Percentiles rank a stretch among this genome's conserved stretches.
These are phyloP conservation scores for Blastomyces gilchristii DNA, from an alignment of 2,329 filamentous ascomycete genomes.

Conservation along the genomic window DNA sequence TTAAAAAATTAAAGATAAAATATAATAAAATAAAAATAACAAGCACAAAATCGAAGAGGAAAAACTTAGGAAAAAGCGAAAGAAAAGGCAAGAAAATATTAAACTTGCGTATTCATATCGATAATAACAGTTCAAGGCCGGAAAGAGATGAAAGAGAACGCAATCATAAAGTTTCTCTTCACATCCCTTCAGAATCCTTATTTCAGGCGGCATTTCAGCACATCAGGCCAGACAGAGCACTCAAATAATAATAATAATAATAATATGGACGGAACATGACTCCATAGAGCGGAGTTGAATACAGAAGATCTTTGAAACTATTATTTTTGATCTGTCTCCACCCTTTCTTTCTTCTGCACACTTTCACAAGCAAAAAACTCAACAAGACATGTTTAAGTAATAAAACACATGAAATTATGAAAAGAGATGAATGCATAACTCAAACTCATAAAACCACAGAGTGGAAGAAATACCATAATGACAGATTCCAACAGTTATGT, in stretches of 20 bases:
- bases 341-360: background rate
- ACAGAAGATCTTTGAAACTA: background rate
- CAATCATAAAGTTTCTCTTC: background rate
- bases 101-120: background rate
- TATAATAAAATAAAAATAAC: background rate
- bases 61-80: background rate
- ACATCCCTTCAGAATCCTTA: background rate
- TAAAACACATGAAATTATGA: background rate
- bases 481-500: background rate
- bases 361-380: background rate
- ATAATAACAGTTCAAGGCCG: background rate
- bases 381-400: too few relatives aligned
- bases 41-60: background rate
- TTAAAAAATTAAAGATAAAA: background rate
- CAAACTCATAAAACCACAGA: background rate
- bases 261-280: background rate
- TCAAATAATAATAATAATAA: background rate
- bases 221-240: background rate
- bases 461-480: background rate
- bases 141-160: background rate
- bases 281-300: constrained; percentile 1
- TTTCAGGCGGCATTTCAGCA: background rate
- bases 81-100: background rate
- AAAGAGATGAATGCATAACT: background rate
- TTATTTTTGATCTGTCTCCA: background rate